phyloP scores from a whole-genome alignment of 176 grass and related monocot genomes.

The Rhynchospora breviuscula region DNA sequence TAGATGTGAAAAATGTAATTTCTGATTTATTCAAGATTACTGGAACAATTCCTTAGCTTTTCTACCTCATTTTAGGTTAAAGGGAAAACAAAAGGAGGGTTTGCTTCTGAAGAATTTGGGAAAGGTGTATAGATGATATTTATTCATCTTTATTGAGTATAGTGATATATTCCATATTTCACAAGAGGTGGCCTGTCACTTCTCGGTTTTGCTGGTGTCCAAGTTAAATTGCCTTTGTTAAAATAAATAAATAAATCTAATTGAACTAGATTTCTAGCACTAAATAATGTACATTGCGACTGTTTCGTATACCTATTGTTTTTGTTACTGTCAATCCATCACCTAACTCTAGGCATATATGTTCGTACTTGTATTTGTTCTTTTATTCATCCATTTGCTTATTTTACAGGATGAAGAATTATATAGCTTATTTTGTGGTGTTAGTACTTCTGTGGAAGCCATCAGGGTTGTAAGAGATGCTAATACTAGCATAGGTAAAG shows the following conservation, averaged over 20 bases:
- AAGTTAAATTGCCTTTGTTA: background rate
- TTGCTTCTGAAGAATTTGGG: background rate
- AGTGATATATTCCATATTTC: background rate
- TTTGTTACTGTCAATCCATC: background rate
- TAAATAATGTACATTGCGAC: background rate
- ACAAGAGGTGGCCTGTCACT: background rate
- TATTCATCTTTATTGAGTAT: background rate
- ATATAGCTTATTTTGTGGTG: conserved; percentile 67
- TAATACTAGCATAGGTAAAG: conserved; percentile 74
- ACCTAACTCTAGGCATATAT: background rate
- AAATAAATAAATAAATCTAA: background rate
- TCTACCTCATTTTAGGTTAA: background rate
- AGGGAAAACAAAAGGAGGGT: background rate
- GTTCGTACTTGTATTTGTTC: conserved; percentile 4
- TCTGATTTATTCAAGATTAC: background rate
- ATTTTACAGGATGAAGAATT: conserved; percentile 86
- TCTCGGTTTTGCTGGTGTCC: background rate
- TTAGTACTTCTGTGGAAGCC: conserved; percentile 64
- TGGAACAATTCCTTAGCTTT: background rate
- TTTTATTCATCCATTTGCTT: background rate
- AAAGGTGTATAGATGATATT: conserved; percentile 4
- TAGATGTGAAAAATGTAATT: background rate
- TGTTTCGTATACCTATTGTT: background rate
- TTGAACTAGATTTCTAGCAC: background rate
- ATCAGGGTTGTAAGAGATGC: conserved; percentile 85